Evolutionary conservation across 106 monocot genomes (phyloP), one percentile per base, ranked within the genome.

Genomic region (Gastrodia elata): DNA sequence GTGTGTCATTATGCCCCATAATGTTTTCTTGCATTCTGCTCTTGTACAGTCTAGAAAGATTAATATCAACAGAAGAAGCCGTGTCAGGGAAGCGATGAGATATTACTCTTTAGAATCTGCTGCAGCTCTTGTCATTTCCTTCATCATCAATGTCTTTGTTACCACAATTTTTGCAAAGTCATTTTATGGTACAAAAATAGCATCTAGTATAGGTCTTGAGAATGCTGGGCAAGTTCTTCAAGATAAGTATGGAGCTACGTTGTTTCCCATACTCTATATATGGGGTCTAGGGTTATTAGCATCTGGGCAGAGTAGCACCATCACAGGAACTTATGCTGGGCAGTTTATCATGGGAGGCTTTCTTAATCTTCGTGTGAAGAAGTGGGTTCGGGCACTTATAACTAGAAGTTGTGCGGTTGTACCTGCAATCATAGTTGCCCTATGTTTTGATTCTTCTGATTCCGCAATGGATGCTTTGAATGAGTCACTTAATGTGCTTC

Each of bases 291-390:
- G 93, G 2, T 77, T 93, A 39, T 64, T 93, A 72, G 93, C 93
- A 68, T 84, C 93, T 40, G 93, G 93, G 39, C 93, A 93, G 77
- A 93, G 93, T 65, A 93, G 93, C 71, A 93, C 93, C 38, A 89
- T 93, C 22, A 93, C 93, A 22, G 93, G 94, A 18, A 93, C 93
- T 8, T 93, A 93, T 79, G 87, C 89, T 48, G 93, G 93, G 7
- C 93, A 93, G 39, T 93, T 93, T 75, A 89, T 93, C 71, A 93
- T 93, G 93, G 85, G 93, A 39, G 93, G 93, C 35, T 93, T 93
- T 80, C 80, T 93, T 11, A 84, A 89, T 81, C 84, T 93, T 36
- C 83, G 83, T 38, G 65, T 93, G 75, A 93, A 93, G 77, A 93
- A 93, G 73, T 93, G 93, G 93, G 25, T 87, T 35, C 84, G 93